These are phyloP conservation scores for Cercospora sesami DNA, from an alignment of 2,329 filamentous ascomycete genomes.

Conservation along the genomic window DNA sequence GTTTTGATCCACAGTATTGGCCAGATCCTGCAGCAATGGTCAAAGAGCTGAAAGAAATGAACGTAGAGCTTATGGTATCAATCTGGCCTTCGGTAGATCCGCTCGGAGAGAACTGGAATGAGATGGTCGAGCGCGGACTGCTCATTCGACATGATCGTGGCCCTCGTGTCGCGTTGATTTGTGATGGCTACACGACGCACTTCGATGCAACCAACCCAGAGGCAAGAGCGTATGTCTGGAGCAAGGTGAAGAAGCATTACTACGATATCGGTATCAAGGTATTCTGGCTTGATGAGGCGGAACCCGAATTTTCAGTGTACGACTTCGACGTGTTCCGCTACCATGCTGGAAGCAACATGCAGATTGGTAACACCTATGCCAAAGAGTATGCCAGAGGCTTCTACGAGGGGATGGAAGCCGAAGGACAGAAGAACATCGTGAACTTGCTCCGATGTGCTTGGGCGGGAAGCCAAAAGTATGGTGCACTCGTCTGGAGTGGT, in stretches of 20 bases:
- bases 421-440: conserved; percentile 58
- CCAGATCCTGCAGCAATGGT: conserved; percentile 68
- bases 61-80: conserved; percentile 67
- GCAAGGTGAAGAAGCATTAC: conserved; percentile 61
- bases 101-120: conserved; percentile 58
- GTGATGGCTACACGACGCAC: conserved; percentile 59
- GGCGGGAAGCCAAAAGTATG: conserved; percentile 63
- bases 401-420: conserved; percentile 57
- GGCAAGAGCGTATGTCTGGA: conserved; percentile 61
- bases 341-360: conserved; percentile 54
- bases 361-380: conserved; percentile 63
- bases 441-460: conserved; percentile 61
- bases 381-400: conserved; percentile 60
- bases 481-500: conserved; percentile 66
- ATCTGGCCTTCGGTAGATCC: conserved; percentile 68
- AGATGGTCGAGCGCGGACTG: conserved; percentile 62
- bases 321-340: conserved; percentile 69
- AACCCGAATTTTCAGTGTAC: conserved; percentile 65
- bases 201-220: conserved; percentile 65
- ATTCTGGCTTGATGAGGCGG: conserved; percentile 71
- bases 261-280: conserved; percentile 61
- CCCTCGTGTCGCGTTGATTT: conserved; percentile 54
- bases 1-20: conserved; percentile 59
- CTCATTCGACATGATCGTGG: conserved; percentile 64
- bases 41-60: conserved; percentile 57